Conservation (phyloP, 164 flowering plant species). For the Chimonanthus praecox region DNA sequence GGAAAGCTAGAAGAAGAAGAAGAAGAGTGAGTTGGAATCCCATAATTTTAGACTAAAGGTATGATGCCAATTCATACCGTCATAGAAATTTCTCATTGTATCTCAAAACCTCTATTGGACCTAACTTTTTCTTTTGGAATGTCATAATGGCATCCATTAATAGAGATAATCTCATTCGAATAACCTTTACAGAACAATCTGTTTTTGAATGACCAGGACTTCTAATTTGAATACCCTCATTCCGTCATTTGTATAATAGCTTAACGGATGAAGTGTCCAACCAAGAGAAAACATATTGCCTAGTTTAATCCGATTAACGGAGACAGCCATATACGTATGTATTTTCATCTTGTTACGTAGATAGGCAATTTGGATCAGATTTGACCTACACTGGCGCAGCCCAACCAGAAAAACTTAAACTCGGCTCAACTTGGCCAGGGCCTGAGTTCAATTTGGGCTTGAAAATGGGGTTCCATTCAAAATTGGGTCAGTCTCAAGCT, state of each 20-base stretch:
- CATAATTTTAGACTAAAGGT: conserved; percentile 51
- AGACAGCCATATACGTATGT: too few relatives aligned
- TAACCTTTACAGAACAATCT: not conserved
- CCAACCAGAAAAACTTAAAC: too few relatives aligned
- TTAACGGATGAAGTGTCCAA: too few relatives aligned
- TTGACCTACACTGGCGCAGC: too few relatives aligned
- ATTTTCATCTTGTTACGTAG: too few relatives aligned
- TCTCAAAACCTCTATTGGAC: not conserved
- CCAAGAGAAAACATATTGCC: too few relatives aligned
- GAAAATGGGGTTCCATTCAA: too few relatives aligned
- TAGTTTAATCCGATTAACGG: too few relatives aligned
- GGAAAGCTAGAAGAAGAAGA: conserved; percentile 65
- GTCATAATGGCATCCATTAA: not conserved
- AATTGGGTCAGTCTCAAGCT: too few relatives aligned
- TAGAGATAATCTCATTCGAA: not conserved
- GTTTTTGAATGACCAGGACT: not conserved
- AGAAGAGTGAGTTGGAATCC: conserved; percentile 47
- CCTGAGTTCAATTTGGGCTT: too few relatives aligned
- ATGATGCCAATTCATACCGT: not conserved
- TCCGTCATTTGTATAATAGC: not conserved
- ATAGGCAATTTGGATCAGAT: too few relatives aligned
- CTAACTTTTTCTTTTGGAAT: not conserved
- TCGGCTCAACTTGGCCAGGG: too few relatives aligned
- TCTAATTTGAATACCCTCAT: not conserved
- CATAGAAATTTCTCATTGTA: not conserved